Evolutionary conservation across 345 rosid genomes (phyloP).

Genomic region (Mangifera indica): DNA sequence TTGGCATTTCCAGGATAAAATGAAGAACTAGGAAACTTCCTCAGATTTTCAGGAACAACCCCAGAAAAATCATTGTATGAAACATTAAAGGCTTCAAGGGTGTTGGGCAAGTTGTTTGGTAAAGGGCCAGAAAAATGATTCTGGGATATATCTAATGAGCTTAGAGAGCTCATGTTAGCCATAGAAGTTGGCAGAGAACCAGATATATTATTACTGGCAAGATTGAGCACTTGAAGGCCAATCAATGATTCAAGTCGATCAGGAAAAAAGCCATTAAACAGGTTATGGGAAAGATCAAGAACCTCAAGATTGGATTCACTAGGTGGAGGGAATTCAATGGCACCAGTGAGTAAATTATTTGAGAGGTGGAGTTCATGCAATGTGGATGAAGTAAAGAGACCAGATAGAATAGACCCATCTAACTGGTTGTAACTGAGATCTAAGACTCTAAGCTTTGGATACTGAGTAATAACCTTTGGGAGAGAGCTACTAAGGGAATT

Average conservation of each 20-base stretch:
- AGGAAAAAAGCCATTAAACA: conserved; percentile 68
- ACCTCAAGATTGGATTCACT: conserved; percentile 50
- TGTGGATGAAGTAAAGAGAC: conserved; percentile 59
- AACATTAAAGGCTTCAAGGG: conserved; percentile 66
- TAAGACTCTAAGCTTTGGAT: conserved; percentile 77
- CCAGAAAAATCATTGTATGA: conserved; percentile 90
- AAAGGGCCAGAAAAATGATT: conserved; percentile 78
- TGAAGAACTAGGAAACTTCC: conserved; percentile 70
- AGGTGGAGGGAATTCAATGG: conserved; percentile 51
- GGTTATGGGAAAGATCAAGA: conserved; percentile 85
- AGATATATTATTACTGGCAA: conserved; percentile 78
- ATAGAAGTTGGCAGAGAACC: conserved; percentile 86
- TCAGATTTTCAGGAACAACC: conserved; percentile 77
- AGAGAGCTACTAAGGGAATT: conserved; percentile 69
- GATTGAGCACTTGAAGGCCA: conserved; percentile 66
- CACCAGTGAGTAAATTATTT: conserved; percentile 64
- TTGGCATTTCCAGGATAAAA: conserved; percentile 78
- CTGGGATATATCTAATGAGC: conserved; percentile 70
- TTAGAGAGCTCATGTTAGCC: conserved; percentile 59
- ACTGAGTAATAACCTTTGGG: conserved; percentile 59
- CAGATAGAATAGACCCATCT: conserved; percentile 59
- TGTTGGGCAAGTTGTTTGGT: conserved; percentile 62
- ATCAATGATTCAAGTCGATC: conserved; percentile 58
- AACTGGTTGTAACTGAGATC: conserved; percentile 80
- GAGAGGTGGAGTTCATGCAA: conserved; percentile 76